phyloP scores from a whole-genome alignment of 2,329 filamentous ascomycete species.

The Pseudogymnoascus sp. region DNA sequence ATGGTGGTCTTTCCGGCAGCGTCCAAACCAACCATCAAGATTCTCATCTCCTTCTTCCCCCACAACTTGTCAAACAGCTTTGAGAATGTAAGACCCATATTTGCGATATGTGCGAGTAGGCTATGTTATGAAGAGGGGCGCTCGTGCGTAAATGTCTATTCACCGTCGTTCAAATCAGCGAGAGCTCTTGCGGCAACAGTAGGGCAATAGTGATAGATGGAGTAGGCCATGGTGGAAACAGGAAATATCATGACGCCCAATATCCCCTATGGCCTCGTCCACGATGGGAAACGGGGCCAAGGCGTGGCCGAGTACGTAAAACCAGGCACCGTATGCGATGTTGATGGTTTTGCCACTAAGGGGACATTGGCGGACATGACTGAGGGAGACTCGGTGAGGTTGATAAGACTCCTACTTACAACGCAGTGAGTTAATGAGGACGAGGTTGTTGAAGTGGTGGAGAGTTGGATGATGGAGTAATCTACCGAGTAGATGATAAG shows the following conservation, averaged over 20 bases:
- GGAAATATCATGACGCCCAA: background rate
- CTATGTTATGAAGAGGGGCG: slow-evolving; percentile 29
- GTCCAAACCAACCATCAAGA: slow-evolving; percentile 99
- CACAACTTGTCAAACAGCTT: slow-evolving; percentile 94
- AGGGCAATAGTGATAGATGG: background rate
- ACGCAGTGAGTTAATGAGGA: slow-evolving; percentile 9
- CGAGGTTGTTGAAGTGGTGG: slow-evolving; percentile 9
- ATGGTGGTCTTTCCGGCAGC: slow-evolving; percentile 99
- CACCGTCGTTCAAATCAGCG: slow-evolving; percentile 4
- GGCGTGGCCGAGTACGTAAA: slow-evolving; percentile 1
- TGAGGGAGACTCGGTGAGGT: slow-evolving; percentile 1
- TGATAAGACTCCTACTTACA: slow-evolving; percentile 7
- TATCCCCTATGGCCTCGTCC: slow-evolving; percentile 1
- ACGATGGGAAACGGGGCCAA: slow-evolving; percentile 4
- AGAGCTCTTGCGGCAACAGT: background rate
- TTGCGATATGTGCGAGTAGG: slow-evolving; percentile 46
- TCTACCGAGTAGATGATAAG: slow-evolving; percentile 10
- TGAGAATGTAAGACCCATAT: slow-evolving; percentile 96
- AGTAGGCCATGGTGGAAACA: background rate
- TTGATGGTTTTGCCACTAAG: slow-evolving; percentile 3
- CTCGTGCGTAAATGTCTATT: slow-evolving; percentile 22
- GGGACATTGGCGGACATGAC: background rate
- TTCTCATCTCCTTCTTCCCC: slow-evolving; percentile 99
- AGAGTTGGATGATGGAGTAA: slow-evolving; percentile 9
- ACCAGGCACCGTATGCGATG: slow-evolving; percentile 5